phyloP scores from a whole-genome alignment of 2,329 filamentous ascomycete genomes.

The Drechslera avenae region DNA sequence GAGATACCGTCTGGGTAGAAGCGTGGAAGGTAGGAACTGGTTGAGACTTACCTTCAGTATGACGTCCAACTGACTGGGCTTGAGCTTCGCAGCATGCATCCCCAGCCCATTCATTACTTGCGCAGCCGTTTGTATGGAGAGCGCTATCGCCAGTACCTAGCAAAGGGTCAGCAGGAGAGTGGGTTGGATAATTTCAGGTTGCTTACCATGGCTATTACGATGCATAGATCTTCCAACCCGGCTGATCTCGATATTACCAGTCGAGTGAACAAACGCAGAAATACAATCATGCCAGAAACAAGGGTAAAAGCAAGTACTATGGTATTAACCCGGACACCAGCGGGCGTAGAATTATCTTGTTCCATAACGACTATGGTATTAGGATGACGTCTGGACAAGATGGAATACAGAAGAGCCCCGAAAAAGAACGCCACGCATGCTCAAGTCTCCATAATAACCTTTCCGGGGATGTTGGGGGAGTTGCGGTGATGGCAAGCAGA shows the following conservation, averaged over 20 bases:
- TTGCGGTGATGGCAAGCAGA: neutral
- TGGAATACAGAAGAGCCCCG: slow-evolving; percentile 7
- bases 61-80: slow-evolving; percentile 10
- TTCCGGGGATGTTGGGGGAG: neutral
- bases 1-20: neutral
- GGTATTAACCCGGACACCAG: slow-evolving; percentile 39
- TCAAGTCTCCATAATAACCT: slow-evolving; percentile 1
- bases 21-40: neutral
- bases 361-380: slow-evolving; percentile 8
- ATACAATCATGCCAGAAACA: slow-evolving; percentile 36
- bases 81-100: slow-evolving; percentile 23
- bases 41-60: slow-evolving; percentile 21
- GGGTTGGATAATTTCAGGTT: neutral
- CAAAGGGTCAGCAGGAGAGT: neutral
- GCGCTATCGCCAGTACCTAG: slow-evolving; percentile 34
- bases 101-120: slow-evolving; percentile 43
- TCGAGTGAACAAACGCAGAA: slow-evolving; percentile 40
- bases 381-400: slow-evolving; percentile 4
- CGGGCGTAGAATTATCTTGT: slow-evolving; percentile 27
- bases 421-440: neutral
- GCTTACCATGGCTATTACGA: slow-evolving; percentile 41
- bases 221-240: slow-evolving; percentile 39
- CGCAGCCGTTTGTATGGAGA: slow-evolving; percentile 33
- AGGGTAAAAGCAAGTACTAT: slow-evolving; percentile 41
- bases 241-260: slow-evolving; percentile 30